These are phyloP conservation scores for Heliosperma pusillum DNA, from an alignment of 148 eudicot species.

Conservation along the genomic window DNA sequence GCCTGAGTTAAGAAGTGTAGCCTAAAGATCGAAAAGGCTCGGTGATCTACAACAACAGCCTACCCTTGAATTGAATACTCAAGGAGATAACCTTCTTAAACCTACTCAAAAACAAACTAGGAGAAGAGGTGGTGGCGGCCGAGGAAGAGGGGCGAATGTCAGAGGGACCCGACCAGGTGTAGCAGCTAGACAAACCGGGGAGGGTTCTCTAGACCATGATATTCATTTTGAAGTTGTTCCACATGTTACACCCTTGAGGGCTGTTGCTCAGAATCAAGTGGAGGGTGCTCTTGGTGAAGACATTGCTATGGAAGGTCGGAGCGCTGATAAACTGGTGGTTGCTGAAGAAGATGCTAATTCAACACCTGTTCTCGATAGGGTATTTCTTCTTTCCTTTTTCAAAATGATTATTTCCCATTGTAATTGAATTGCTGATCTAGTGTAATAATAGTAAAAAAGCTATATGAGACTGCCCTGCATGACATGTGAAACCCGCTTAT, in stretches of 20 bases:
- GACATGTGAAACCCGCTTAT: too few relatives aligned
- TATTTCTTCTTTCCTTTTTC: too few relatives aligned
- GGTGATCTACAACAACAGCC: slow-evolving; percentile 85
- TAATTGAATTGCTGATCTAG: too few relatives aligned
- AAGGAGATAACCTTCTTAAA: slow-evolving; percentile 47
- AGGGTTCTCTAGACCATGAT: slow-evolving; percentile 76
- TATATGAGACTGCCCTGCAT: too few relatives aligned
- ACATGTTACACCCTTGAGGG: slow-evolving; percentile 46
- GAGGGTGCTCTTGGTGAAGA: slow-evolving; percentile 65
- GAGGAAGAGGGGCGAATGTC: slow-evolving; percentile 78
- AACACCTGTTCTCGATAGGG: slow-evolving; percentile 51
- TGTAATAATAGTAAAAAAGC: too few relatives aligned
- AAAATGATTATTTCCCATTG: too few relatives aligned
- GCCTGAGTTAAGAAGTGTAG: slow-evolving; percentile 99
- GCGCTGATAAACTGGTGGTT: slow-evolving; percentile 63
- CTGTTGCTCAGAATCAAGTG: slow-evolving; percentile 49
- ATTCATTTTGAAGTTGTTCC: slow-evolving; percentile 64
- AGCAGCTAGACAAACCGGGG: slow-evolving; percentile 61
- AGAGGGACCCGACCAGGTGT: slow-evolving; percentile 60
- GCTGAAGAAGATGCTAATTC: slow-evolving; percentile 73
- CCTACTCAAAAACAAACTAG: slow-evolving; percentile 69
- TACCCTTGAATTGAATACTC: slow-evolving; percentile 61
- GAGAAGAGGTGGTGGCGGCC: slow-evolving; percentile 77
- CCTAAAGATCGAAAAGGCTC: slow-evolving; percentile 89
- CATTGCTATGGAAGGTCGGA: slow-evolving; percentile 76